A percentile compares a stretch with the other conserved stretches of the same genome.
phyloP scores from a whole-genome alignment of 2,329 filamentous ascomycete species.

The Colletotrichum kahawae region DNA sequence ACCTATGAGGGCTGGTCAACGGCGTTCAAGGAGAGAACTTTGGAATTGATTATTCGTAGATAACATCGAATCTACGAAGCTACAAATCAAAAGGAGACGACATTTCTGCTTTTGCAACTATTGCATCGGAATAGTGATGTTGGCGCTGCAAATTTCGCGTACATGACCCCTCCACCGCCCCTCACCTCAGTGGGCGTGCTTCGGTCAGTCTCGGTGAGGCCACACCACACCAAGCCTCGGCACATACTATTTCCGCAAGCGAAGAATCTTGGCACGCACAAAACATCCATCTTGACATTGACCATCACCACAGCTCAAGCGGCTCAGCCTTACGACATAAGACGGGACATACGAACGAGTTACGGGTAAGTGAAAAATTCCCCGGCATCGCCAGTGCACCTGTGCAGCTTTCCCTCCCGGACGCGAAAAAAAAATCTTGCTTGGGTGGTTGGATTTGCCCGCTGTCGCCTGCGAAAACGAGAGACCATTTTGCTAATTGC shows the following conservation, averaged over 20 bases:
- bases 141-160: not conserved
- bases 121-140: not conserved
- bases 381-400: not conserved
- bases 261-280: constrained; percentile 25
- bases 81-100: not conserved
- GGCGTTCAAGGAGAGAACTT: not conserved
- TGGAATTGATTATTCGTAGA: not conserved
- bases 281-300: constrained; percentile 19
- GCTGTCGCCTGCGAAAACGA: constrained; percentile 7
- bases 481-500: constrained; percentile 21
- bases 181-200: not conserved
- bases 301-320: constrained; percentile 7
- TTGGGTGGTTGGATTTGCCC: constrained; percentile 11
- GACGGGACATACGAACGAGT: constrained; percentile 9
- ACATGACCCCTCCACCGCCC: not conserved
- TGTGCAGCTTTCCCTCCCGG: not conserved
- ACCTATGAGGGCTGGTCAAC: not conserved
- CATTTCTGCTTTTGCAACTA: not conserved
- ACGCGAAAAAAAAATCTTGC: not conserved
- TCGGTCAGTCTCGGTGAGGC: not conserved
- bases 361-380: not conserved
- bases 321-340: constrained; percentile 22
- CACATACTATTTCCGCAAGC: constrained; percentile 25
- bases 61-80: not conserved
- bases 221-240: constrained; percentile 2